phyloP scores from a whole-genome alignment of 306 rosid genomes.

The Prunus salicina region DNA sequence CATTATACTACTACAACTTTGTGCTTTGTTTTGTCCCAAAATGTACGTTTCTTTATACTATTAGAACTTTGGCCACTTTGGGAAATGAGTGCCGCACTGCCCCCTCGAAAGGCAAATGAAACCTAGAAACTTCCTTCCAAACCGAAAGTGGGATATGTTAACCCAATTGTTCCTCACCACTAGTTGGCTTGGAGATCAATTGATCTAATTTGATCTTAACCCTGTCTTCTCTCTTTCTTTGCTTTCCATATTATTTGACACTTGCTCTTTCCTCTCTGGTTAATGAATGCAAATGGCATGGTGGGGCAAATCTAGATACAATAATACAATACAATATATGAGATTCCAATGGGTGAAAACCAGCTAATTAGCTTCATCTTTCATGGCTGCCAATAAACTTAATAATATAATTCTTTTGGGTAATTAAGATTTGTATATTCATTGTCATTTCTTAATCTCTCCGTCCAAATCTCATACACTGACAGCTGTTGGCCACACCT shows the following conservation, averaged over 20 bases:
- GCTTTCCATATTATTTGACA: background rate
- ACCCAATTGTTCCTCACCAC: background rate
- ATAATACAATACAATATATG: background rate
- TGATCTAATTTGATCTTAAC: background rate
- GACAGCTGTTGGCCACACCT: constrained; percentile 10
- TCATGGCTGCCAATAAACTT: constrained; percentile 6
- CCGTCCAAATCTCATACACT: background rate
- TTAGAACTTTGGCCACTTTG: constrained; percentile 16
- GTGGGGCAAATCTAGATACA: constrained; percentile 1
- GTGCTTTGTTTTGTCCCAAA: background rate
- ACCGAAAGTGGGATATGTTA: constrained; percentile 27
- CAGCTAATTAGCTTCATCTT: constrained; percentile 17
- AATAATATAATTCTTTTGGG: background rate
- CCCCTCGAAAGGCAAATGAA: background rate
- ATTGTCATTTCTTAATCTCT: background rate
- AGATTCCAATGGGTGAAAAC: background rate
- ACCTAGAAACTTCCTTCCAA: constrained; percentile 3
- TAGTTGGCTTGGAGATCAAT: background rate
- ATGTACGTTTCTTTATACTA: constrained; percentile 1
- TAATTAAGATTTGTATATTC: background rate
- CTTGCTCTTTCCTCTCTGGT: background rate
- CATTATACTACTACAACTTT: background rate
- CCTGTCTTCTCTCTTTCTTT: background rate
- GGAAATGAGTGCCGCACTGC: constrained; percentile 10
- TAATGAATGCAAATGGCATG: background rate